A percentile compares a stretch with the other conserved stretches of the same genome.
phyloP scores from a whole-genome alignment of 2,329 filamentous ascomycete species.

The Sporothrix humicola region DNA sequence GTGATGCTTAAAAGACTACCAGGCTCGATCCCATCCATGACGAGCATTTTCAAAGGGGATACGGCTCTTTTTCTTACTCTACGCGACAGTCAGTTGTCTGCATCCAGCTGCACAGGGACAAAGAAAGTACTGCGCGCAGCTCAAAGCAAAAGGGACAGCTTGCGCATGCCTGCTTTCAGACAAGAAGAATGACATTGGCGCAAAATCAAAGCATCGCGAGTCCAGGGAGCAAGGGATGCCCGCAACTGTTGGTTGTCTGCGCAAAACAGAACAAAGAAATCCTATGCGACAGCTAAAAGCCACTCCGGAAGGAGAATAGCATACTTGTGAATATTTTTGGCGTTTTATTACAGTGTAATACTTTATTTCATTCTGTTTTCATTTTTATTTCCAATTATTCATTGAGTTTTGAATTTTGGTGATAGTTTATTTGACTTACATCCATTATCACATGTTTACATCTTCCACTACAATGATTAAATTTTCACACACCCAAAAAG shows the following conservation, averaged over 20 bases:
- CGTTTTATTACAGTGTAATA: no score
- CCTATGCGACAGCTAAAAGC: not conserved
- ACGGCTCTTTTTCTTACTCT: not conserved
- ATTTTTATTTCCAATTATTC: no score
- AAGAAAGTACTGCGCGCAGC: not conserved
- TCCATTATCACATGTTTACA: no score
- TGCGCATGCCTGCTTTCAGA: conserved; percentile 6
- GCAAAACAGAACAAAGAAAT: conserved; percentile 13
- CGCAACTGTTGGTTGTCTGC: not conserved
- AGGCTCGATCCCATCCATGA: no score
- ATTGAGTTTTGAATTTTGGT: no score
- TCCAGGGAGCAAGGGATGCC: not conserved
- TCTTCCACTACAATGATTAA: no score
- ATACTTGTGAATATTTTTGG: no score
- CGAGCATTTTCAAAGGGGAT: not conserved
- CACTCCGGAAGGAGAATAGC: conserved; percentile 1
- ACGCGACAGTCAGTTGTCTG: not conserved
- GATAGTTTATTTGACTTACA: no score
- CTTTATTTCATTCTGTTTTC: no score
- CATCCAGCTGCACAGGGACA: not conserved
- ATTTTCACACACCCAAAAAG: no score
- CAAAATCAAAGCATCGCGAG: not conserved
- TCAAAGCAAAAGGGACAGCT: not conserved
- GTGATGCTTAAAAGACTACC: no score
- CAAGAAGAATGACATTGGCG: not conserved